A percentile compares a stretch with the other conserved stretches of the same genome.
These are phyloP conservation scores for Mycena rebaudengoi DNA, from an alignment of 768 basidiomycete genomes.

Conservation along the genomic window DNA sequence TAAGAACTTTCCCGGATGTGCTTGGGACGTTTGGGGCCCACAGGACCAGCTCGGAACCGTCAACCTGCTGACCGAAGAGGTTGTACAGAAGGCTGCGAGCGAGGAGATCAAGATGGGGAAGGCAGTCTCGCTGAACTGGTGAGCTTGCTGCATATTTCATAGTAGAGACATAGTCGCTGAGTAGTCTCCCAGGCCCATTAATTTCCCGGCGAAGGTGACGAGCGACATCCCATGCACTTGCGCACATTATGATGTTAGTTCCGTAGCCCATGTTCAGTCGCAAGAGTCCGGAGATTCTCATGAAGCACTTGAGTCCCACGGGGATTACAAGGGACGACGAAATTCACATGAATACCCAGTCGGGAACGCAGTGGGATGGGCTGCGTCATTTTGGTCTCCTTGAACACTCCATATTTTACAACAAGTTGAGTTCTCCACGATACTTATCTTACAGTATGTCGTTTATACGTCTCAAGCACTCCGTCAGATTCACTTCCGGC, in stretches of 20 bases:
- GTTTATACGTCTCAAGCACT: slow-evolving; percentile 42
- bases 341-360: slow-evolving; percentile 24
- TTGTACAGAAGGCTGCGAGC: slow-evolving; percentile 64
- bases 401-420: slow-evolving; percentile 66
- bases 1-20: slow-evolving; percentile 68
- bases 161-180: background rate
- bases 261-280: slow-evolving; percentile 64
- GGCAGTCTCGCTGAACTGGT: slow-evolving; percentile 72
- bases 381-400: slow-evolving; percentile 64
- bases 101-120: slow-evolving; percentile 70
- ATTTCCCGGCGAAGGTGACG: slow-evolving; percentile 68
- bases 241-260: background rate
- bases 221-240: background rate
- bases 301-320: slow-evolving; percentile 34
- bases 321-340: slow-evolving; percentile 24
- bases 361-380: slow-evolving; percentile 61
- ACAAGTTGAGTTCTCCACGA: slow-evolving; percentile 53
- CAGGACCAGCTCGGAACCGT: slow-evolving; percentile 74
- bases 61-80: slow-evolving; percentile 68
- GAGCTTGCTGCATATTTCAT: slow-evolving; percentile 26
- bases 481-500: slow-evolving; percentile 50
- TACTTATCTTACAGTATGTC: background rate
- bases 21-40: slow-evolving; percentile 74
- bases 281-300: slow-evolving; percentile 59
- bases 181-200: slow-evolving; percentile 63